These are phyloP conservation scores for Colletotrichum sublineola DNA, from an alignment of 2,329 filamentous ascomycete genomes.

Conservation along the genomic window DNA sequence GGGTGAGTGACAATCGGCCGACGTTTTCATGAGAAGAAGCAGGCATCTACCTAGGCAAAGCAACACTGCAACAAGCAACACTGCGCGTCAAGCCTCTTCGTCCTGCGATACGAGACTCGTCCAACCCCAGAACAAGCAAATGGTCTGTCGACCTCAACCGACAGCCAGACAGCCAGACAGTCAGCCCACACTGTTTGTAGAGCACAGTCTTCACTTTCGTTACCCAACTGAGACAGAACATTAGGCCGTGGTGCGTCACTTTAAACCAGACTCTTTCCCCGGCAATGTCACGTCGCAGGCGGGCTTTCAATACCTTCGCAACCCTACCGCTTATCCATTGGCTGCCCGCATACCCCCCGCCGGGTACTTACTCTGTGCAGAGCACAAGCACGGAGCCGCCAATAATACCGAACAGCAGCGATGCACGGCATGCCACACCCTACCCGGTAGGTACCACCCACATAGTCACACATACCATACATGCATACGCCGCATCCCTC, in stretches of 20 bases:
- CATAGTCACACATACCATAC: background rate
- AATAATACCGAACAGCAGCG: constrained; percentile 13
- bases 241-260: constrained; percentile 28
- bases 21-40: constrained; percentile 22
- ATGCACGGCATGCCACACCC: background rate
- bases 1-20: constrained; percentile 6
- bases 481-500: too few relatives aligned
- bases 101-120: background rate
- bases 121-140: constrained; percentile 1
- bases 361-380: background rate
- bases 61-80: constrained; percentile 13
- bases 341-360: background rate
- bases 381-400: background rate
- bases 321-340: constrained; percentile 5
- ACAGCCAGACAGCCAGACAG: background rate
- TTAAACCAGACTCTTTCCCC: constrained; percentile 30
- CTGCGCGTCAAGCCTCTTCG: background rate
- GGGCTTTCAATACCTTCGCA: background rate
- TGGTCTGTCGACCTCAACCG: background rate
- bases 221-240: constrained; percentile 15
- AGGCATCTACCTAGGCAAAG: constrained; percentile 6
- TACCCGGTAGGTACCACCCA: background rate
- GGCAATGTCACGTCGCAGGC: constrained; percentile 19
- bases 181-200: background rate
- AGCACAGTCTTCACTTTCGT: constrained; percentile 9